Conservation (phyloP, 2,329 filamentous ascomycete species). For the Sporothrix brasiliensis region DNA sequence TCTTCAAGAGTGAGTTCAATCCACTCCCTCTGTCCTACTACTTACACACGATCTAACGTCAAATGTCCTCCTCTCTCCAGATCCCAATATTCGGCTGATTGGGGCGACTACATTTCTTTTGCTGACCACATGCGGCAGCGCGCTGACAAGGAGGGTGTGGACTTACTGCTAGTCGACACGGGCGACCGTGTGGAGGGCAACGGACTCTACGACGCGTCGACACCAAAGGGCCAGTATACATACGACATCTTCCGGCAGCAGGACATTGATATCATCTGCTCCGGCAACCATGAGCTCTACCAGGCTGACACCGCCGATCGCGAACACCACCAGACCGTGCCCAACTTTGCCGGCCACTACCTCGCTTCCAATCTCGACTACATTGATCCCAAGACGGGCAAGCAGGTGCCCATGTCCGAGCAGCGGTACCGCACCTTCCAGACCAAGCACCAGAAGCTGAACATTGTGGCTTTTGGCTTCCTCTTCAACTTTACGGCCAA, state of each 20-base stretch:
- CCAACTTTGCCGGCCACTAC: conserved; percentile 78
- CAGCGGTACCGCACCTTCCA: conserved; percentile 85
- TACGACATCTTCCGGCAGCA: conserved; percentile 86
- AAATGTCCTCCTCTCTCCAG: conserved; percentile 46
- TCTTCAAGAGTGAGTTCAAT: conserved; percentile 71
- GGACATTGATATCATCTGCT: conserved; percentile 78
- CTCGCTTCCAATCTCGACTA: conserved; percentile 94
- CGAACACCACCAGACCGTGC: conserved; percentile 79
- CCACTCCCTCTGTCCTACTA: too few relatives aligned
- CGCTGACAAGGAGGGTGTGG: conserved; percentile 76
- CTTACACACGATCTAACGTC: conserved; percentile 6
- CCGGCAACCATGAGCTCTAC: conserved; percentile 96
- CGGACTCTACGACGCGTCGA: conserved; percentile 87
- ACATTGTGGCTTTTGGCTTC: conserved; percentile 88
- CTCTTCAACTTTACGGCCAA: conserved; percentile 92
- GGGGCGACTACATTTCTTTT: conserved; percentile 97
- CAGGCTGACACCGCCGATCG: conserved; percentile 73
- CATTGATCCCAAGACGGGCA: conserved; percentile 65
- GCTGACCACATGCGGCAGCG: conserved; percentile 76
- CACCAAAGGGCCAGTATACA: conserved; percentile 84
- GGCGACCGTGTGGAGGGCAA: conserved; percentile 93
- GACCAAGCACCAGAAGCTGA: conserved; percentile 84
- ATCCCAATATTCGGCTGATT: conserved; percentile 90
- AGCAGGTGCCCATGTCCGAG: conserved; percentile 71
- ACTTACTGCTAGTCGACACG: conserved; percentile 92